These are phyloP conservation scores for Lactifluus rugatus DNA, from an alignment of 768 basidiomycete genomes.

Conservation along the genomic window DNA sequence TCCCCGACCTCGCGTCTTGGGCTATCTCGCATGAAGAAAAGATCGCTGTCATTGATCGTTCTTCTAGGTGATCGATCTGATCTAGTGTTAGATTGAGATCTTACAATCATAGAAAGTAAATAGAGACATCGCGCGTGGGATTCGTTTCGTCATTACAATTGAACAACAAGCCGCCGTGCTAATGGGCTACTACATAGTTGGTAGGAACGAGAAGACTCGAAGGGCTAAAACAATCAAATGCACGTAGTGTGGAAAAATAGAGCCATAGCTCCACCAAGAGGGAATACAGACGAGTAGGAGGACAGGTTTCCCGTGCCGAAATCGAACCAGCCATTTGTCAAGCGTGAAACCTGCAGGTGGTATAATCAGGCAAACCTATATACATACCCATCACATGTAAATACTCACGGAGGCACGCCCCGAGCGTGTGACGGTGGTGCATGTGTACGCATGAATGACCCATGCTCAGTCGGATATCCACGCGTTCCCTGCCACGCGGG, in stretches of 20 bases:
- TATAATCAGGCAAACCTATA: not conserved
- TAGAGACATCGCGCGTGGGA: not conserved
- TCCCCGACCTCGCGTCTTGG: no score
- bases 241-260: not conserved
- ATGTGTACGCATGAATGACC: constrained; percentile 13
- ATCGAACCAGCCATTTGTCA: not conserved
- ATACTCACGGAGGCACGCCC: constrained; percentile 13
- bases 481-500: constrained; percentile 5
- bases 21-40: not conserved
- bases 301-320: not conserved
- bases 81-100: constrained; percentile 4
- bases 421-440: constrained; percentile 12
- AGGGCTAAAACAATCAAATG: not conserved
- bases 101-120: not conserved
- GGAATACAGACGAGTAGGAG: not conserved
- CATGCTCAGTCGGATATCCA: constrained; percentile 13
- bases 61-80: constrained; percentile 8
- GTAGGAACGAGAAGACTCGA: not conserved
- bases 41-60: not conserved
- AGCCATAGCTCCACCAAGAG: not conserved
- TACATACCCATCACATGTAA: not conserved
- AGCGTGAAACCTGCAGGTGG: constrained; percentile 5
- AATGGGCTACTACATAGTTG: constrained; percentile 6
- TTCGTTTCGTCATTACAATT: constrained; percentile 4
- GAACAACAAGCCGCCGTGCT: not conserved